Evolutionary conservation across 164 flowering plant genomes (phyloP).

Genomic region (Magnolia sinica): DNA sequence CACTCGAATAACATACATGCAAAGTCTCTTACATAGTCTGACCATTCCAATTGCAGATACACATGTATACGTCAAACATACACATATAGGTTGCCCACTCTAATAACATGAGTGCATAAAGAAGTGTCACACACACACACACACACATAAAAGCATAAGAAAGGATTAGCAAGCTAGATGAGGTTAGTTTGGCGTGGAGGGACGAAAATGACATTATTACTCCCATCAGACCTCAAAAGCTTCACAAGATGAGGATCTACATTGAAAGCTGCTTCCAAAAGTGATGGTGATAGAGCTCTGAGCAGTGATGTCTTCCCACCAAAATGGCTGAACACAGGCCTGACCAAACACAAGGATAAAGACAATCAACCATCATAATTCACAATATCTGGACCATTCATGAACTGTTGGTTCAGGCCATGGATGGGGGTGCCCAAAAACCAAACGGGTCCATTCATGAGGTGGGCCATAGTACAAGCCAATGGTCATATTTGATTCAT

Average conservation of each 20-base stretch:
- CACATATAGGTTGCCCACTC: no score
- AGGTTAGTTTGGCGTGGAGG: no score
- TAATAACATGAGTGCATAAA: no score
- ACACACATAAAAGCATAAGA: no score
- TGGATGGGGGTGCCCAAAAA: background rate
- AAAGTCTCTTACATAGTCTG: no score
- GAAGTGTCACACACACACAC: no score
- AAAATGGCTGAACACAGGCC: constrained; percentile 50
- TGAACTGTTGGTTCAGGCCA: no score
- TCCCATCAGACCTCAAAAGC: background rate
- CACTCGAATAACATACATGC: no score
- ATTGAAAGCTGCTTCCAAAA: constrained; percentile 50
- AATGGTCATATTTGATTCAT: background rate
- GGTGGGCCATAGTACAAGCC: background rate
- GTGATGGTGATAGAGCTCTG: constrained; percentile 54
- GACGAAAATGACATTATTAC: background rate
- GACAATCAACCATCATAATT: background rate
- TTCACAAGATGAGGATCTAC: constrained; percentile 25
- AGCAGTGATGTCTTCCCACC: constrained; percentile 46
- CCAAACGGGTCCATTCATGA: background rate
- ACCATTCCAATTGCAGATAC: no score
- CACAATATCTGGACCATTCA: background rate
- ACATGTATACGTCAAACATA: no score
- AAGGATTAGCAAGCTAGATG: no score
- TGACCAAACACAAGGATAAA: constrained; percentile 17